phyloP scores from a whole-genome alignment of 2,329 filamentous ascomycete species.

The Botrytis byssoidea region DNA sequence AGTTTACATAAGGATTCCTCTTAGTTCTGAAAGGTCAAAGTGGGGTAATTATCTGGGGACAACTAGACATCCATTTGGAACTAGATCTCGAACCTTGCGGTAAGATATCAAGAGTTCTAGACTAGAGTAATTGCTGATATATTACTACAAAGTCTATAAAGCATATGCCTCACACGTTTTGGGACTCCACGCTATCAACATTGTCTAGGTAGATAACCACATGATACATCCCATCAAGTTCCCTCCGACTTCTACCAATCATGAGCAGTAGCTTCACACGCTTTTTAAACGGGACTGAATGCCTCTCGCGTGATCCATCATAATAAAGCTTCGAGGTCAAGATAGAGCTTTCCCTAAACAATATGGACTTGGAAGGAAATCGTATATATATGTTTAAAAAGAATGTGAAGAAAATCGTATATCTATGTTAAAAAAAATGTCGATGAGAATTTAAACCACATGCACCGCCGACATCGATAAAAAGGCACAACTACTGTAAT shows the following conservation, averaged over 20 bases:
- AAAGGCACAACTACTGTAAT: too few relatives aligned
- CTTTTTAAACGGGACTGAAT: too few relatives aligned
- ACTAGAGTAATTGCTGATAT: not conserved
- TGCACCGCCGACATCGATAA: not conserved
- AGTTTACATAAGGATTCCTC: not conserved
- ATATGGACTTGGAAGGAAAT: not conserved
- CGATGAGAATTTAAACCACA: not conserved
- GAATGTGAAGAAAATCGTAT: not conserved
- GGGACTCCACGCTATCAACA: not conserved
- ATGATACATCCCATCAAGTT: not conserved
- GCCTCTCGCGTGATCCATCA: not conserved
- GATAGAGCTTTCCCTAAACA: not conserved
- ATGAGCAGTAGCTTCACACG: not conserved
- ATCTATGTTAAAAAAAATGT: too few relatives aligned
- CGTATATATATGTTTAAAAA: too few relatives aligned
- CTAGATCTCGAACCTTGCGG: not conserved
- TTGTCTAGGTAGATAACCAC: not conserved
- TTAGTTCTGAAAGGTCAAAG: not conserved
- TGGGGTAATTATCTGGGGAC: not conserved
- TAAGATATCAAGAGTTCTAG: not conserved
- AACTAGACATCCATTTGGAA: not conserved
- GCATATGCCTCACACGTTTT: too few relatives aligned
- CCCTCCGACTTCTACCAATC: not conserved
- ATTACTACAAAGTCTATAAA: not conserved
- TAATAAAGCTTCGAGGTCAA: not conserved